phyloP scores from a whole-genome alignment of 768 basidiomycete genomes.

The Boletus rubescentipes region DNA sequence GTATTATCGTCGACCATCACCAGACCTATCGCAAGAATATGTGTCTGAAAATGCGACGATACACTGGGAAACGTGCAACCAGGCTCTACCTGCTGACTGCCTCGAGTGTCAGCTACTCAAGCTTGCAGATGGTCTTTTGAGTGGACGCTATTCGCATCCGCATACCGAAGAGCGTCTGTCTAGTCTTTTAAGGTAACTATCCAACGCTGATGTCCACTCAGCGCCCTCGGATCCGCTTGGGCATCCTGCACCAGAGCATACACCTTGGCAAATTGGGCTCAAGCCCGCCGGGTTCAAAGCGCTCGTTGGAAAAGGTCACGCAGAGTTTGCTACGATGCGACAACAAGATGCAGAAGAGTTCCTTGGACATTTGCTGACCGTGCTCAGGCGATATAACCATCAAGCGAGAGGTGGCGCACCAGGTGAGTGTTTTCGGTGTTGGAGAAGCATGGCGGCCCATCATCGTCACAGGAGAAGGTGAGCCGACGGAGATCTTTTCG shows the following conservation, averaged over 20 bases:
- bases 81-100: conserved; percentile 74
- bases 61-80: conserved; percentile 65
- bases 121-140: conserved; percentile 87
- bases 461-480: conserved; percentile 27
- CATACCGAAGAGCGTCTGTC: conserved; percentile 36
- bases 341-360: conserved; percentile 99
- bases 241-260: conserved; percentile 27
- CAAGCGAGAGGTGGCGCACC: conserved; percentile 41
- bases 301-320: conserved; percentile 88
- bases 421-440: conserved; percentile 18
- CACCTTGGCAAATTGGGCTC: conserved; percentile 68
- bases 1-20: conserved; percentile 46
- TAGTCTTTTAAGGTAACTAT: conserved; percentile 5
- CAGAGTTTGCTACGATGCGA: conserved; percentile 93
- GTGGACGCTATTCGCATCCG: conserved; percentile 83
- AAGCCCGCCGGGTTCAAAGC: conserved; percentile 83
- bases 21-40: conserved; percentile 7
- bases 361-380: conserved; percentile 74
- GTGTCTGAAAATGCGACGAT: conserved; percentile 33
- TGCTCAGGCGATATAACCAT: conserved; percentile 64
- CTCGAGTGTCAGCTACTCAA: conserved; percentile 96
- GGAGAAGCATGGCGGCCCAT: neutral
- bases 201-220: conserved; percentile 9
- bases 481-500: conserved; percentile 74
- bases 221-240: conserved; percentile 34